Conservation (phyloP, 345 rosid species). For the Abelmoschus esculentus region DNA sequence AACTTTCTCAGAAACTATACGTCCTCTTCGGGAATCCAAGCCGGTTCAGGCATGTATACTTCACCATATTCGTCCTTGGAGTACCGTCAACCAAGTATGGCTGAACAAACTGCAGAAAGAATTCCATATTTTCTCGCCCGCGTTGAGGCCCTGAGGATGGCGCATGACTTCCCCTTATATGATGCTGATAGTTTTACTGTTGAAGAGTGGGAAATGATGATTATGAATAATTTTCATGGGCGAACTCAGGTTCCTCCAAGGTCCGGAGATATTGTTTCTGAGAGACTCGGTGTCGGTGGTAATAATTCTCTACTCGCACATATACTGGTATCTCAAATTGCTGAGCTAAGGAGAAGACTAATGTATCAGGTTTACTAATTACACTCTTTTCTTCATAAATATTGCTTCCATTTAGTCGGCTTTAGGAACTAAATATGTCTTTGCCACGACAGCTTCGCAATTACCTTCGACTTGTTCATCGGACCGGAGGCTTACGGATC, state of each 20-base stretch:
- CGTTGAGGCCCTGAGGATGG: not conserved
- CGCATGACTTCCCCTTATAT: not conserved
- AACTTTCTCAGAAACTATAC: slow-evolving; percentile 2
- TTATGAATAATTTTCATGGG: not conserved
- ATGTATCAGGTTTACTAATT: slow-evolving; percentile 16
- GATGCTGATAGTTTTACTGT: not conserved
- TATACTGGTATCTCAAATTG: not conserved
- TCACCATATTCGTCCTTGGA: not conserved
- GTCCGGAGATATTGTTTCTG: not conserved
- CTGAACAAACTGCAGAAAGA: slow-evolving; percentile 1
- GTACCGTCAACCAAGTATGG: not conserved
- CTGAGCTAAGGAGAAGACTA: slow-evolving; percentile 15
- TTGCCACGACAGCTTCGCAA: slow-evolving; percentile 18
- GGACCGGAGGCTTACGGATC: slow-evolving; percentile 1
- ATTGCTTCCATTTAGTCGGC: too few species aligned
- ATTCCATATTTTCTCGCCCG: not conserved
- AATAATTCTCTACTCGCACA: not conserved
- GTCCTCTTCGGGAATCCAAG: not conserved
- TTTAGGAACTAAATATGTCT: not conserved
- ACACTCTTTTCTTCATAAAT: not conserved
- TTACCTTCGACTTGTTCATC: slow-evolving; percentile 15
- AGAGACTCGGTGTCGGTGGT: slow-evolving; percentile 3
- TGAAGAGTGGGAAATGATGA: slow-evolving; percentile 9
- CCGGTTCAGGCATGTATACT: not conserved
- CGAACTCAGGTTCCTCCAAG: not conserved